Evolutionary conservation across 352 stramenopile genomes (phyloP), one percentile per base, ranked within the genome.

Genomic region (Hyaloperonospora arabidopsidis): DNA sequence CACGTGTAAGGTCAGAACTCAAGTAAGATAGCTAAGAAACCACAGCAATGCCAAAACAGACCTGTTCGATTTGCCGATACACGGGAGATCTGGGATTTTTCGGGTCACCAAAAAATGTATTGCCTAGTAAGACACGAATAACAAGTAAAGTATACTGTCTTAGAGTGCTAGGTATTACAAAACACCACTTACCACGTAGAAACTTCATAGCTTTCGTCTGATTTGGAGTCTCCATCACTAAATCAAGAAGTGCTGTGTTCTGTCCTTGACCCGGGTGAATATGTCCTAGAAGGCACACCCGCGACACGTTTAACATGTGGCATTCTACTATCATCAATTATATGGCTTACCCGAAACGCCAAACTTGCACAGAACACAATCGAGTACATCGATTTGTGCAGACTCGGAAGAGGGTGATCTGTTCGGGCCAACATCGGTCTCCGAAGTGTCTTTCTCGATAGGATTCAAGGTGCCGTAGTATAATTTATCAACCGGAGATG

Each of bases 291-390:
- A 28, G 38, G 2, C 15, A 21, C 38, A 44, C 38, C 35, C n/a
- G 2, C 38, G 19, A 21, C 19, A 8, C 17, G 5, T 44, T 22
- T 18, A n/a, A n/a, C n/a, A 44, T 14, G 2, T 44, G 7, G 19
- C 38, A 19, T 8, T 21, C 5, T 5, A 8, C 11, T 8, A 15
- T 41, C 13, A 43, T 22, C 2, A 18, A 3, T 21, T 12, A 7
- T 12, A 36, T 35, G 8, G 35, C 53, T 45, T 63, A 81, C 80
- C 81, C 49, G 79, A 54, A 8, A 92, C 82, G 21, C 87, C 86
- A 64, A 74, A 92, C 52, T 89, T 87, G 68, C 82, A 92, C 38
- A 92, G 40, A 3, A 92, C 72, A 45, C 82, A 92, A 1, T 72
- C 55, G 23, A 52, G 48, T 19, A 59, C 35, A 13, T 59, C 11